Percentiles rank a stretch among this genome's conserved stretches.
phyloP scores from a whole-genome alignment of 2,329 filamentous ascomycete species.

The Hypocreales sp. region DNA sequence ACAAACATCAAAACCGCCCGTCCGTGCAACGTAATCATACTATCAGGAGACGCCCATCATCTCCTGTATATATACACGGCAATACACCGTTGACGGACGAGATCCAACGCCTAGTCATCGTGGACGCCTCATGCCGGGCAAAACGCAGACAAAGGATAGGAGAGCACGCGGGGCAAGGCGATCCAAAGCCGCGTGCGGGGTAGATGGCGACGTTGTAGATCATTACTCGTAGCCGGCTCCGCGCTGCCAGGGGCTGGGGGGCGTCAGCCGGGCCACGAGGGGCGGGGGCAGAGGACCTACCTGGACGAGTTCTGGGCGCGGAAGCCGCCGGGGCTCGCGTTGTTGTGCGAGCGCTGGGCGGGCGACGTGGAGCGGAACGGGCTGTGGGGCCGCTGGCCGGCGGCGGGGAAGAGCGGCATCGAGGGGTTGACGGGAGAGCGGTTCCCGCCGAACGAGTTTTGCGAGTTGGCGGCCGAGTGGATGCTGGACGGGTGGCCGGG shows the following conservation, averaged over 20 bases:
- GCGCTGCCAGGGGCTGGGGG: constrained; percentile 26
- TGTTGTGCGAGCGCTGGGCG: constrained; percentile 14
- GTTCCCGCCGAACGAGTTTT: constrained; percentile 12
- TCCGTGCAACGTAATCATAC: too few species aligned
- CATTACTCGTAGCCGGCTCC: constrained; percentile 27
- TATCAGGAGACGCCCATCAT: too few species aligned
- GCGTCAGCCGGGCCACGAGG: constrained; percentile 1
- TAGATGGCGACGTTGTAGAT: too few species aligned
- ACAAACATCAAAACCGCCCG: too few species aligned
- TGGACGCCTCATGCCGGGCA: too few species aligned
- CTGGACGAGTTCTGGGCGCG: constrained; percentile 23
- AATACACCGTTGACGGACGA: too few species aligned
- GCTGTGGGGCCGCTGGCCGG: constrained; percentile 17
- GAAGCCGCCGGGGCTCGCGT: constrained; percentile 17
- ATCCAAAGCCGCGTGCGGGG: too few species aligned
- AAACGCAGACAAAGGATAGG: too few species aligned
- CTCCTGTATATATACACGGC: too few species aligned
- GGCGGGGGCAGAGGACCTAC: constrained; percentile 8
- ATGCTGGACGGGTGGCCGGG: constrained; percentile 16
- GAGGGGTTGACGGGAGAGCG: constrained; percentile 24
- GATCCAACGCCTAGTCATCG: too few species aligned
- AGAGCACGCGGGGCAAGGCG: too few species aligned
- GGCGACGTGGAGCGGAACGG: constrained; percentile 19
- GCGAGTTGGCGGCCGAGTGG: constrained; percentile 10
- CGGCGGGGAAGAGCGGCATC: constrained; percentile 26